Percentiles rank a stretch among this genome's conserved stretches.
Conservation (phyloP, 257 asterid genomes). For the Solanum dulcamara region DNA sequence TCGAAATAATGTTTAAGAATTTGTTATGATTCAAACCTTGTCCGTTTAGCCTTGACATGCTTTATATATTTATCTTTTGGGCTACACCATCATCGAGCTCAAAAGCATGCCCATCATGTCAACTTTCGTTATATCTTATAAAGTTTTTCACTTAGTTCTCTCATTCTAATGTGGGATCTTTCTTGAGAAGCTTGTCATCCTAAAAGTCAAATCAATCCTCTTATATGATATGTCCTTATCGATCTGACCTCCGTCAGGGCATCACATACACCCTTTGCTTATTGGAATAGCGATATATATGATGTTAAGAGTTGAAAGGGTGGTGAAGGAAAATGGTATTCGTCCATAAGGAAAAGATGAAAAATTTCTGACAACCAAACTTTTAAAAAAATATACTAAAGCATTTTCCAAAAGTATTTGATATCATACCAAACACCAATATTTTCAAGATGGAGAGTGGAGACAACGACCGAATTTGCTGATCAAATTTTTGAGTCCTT, state of each 20-base stretch:
- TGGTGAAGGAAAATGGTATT: background rate
- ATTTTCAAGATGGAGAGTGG: background rate
- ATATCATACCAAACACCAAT: background rate
- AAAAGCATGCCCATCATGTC: background rate
- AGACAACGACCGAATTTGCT: background rate
- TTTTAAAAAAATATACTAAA: background rate
- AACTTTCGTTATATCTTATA: background rate
- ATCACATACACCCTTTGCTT: background rate
- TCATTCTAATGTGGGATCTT: background rate
- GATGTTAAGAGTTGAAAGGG: background rate
- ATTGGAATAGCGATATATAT: background rate
- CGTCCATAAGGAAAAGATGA: background rate
- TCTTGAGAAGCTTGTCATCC: background rate
- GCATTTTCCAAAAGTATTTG: background rate
- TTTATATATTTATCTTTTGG: background rate
- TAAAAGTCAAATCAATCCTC: background rate
- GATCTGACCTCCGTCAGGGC: background rate
- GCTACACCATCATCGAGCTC: background rate
- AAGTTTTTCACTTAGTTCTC: background rate
- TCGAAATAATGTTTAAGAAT: background rate
- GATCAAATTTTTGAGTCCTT: background rate
- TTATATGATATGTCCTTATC: background rate
- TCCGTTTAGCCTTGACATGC: background rate
- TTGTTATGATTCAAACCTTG: background rate
- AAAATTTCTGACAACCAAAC: background rate